A percentile compares a stretch with the other conserved stretches of the same genome.
Conservation (phyloP, 208 protist genomes). For the Balamuthia mandrillaris region DNA sequence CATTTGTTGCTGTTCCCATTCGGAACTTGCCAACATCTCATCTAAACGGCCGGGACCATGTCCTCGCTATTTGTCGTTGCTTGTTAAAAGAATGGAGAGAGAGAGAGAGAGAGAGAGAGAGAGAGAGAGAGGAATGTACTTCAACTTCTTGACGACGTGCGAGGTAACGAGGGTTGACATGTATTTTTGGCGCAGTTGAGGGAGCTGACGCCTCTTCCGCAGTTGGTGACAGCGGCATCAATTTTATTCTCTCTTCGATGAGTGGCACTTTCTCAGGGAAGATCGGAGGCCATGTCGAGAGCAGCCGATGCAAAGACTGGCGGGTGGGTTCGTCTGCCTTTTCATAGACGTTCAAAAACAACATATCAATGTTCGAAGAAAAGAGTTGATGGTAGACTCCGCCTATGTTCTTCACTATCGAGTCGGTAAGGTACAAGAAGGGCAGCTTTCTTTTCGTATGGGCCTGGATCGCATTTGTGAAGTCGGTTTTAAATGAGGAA, state of each 20-base stretch:
- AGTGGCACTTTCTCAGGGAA: neutral
- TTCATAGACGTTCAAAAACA: neutral
- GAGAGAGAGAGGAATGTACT: too few relatives aligned
- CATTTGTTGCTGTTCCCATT: too few relatives aligned
- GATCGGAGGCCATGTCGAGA: neutral
- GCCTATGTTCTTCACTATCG: constrained; percentile 42
- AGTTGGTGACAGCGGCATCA: too few relatives aligned
- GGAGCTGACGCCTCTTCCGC: too few relatives aligned
- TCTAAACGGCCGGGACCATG: too few relatives aligned
- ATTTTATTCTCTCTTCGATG: neutral
- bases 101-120: too few relatives aligned
- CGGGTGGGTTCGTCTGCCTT: neutral
- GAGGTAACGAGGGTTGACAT: constrained; percentile 9
- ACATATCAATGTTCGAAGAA: neutral
- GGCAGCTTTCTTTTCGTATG: constrained; percentile 20
- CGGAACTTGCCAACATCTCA: too few relatives aligned
- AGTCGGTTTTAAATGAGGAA: too few relatives aligned
- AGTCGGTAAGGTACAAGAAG: constrained; percentile 33
- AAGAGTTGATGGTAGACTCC: constrained; percentile 17
- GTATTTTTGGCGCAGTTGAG: too few relatives aligned
- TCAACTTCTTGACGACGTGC: too few relatives aligned
- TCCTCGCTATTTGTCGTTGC: too few relatives aligned
- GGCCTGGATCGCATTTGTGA: neutral
- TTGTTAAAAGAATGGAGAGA: too few relatives aligned
- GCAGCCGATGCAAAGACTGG: neutral